Conservation (phyloP, 2,329 filamentous ascomycete genomes). For the Gremmenia infestans region DNA sequence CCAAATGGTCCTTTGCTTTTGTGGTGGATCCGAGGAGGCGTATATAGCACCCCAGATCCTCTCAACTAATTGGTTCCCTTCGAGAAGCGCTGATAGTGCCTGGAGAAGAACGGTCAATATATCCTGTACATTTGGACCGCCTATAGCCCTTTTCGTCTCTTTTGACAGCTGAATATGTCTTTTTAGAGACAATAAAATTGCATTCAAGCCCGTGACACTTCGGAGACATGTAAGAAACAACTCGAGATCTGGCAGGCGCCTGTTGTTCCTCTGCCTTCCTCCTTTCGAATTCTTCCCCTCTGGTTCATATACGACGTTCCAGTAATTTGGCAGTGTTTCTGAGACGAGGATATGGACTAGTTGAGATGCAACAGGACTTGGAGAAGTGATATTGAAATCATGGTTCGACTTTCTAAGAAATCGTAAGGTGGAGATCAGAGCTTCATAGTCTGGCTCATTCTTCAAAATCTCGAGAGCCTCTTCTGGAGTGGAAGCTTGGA, state of each 20-base stretch:
- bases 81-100: conserved; percentile 39
- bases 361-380: conserved; percentile 65
- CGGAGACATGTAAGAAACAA: conserved; percentile 60
- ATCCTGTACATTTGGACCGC: conserved; percentile 30
- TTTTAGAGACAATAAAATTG: conserved; percentile 65
- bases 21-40: conserved; percentile 29
- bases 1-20: conserved; percentile 52
- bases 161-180: conserved; percentile 51
- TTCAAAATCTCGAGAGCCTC: conserved; percentile 57
- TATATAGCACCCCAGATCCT: conserved; percentile 42
- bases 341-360: conserved; percentile 71
- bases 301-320: conserved; percentile 57
- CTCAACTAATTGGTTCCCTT: conserved; percentile 37
- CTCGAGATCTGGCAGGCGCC: conserved; percentile 34
- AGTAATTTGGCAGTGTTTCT: conserved; percentile 76
- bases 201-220: conserved; percentile 73
- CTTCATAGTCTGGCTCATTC: conserved; percentile 56
- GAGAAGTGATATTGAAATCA: conserved; percentile 52
- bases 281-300: conserved; percentile 21
- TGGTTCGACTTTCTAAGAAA: conserved; percentile 41
- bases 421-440: conserved; percentile 46
- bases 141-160: conserved; percentile 23
- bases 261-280: conserved; percentile 18
- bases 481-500: conserved; percentile 26
- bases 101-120: conserved; percentile 37